Conservation (phyloP, 2,329 filamentous ascomycete genomes). For the Podosphaera xanthii region DNA sequence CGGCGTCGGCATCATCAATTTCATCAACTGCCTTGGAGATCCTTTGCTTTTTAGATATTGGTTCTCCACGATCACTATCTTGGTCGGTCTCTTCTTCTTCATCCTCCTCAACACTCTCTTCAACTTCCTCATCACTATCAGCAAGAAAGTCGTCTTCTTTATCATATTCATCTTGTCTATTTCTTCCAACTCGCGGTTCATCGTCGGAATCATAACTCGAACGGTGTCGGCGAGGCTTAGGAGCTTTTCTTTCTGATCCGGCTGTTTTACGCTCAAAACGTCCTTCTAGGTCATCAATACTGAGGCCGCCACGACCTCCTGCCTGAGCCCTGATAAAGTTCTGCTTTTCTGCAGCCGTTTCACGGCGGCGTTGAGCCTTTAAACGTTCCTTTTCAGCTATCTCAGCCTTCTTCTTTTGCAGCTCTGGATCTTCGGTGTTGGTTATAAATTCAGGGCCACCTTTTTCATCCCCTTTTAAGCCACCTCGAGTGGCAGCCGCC, state of each 20-base stretch:
- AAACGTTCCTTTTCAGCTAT: constrained; percentile 50
- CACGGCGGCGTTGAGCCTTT: constrained; percentile 39
- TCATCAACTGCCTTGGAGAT: constrained; percentile 18
- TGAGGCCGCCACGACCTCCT: constrained; percentile 32
- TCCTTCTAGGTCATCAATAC: constrained; percentile 48
- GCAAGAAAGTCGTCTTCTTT: constrained; percentile 61
- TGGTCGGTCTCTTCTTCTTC: constrained; percentile 24
- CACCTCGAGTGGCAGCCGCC: constrained; percentile 35
- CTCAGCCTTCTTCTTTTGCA: constrained; percentile 52
- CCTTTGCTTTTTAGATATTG: constrained; percentile 16
- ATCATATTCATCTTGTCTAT: constrained; percentile 53
- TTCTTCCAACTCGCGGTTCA: constrained; percentile 35
- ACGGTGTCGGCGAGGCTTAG: constrained; percentile 29
- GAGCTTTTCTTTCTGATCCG: constrained; percentile 29
- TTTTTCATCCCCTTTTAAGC: constrained; percentile 27
- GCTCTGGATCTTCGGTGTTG: constrained; percentile 50
- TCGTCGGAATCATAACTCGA: constrained; percentile 59
- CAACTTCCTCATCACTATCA: constrained; percentile 46
- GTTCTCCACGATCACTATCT: constrained; percentile 18
- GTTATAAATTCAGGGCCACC: constrained; percentile 42
- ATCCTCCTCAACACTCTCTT: constrained; percentile 32
- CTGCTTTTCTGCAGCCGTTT: constrained; percentile 39
- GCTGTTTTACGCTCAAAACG: constrained; percentile 24
- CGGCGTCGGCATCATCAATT: constrained; percentile 24
- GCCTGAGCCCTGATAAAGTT: constrained; percentile 19